phyloP scores from a whole-genome alignment of 352 stramenopile genomes.

The Phytophthora niederhauseri region DNA sequence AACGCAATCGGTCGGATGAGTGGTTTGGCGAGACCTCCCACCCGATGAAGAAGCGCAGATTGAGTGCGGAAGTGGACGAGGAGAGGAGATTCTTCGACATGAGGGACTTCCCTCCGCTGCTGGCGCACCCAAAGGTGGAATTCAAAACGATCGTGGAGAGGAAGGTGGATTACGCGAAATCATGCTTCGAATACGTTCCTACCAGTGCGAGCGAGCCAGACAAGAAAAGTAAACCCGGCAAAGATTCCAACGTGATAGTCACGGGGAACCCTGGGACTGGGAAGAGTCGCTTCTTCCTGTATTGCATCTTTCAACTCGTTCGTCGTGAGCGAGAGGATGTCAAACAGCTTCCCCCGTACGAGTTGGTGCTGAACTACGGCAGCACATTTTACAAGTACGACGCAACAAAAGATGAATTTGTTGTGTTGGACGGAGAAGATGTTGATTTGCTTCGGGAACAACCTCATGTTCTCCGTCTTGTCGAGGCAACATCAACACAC shows the following conservation, averaged over 20 bases:
- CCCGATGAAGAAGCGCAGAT: background rate
- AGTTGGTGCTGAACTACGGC: slow-evolving; percentile 20
- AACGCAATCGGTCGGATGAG: background rate
- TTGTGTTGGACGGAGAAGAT: background rate
- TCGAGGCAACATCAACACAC: too few species aligned
- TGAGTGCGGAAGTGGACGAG: background rate
- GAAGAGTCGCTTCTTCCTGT: slow-evolving; percentile 37
- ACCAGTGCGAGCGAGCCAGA: background rate
- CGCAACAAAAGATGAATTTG: background rate
- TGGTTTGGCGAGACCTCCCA: background rate
- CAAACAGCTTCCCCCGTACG: slow-evolving; percentile 11
- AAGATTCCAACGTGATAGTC: slow-evolving; percentile 15
- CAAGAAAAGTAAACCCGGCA: background rate
- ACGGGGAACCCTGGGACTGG: slow-evolving; percentile 33
- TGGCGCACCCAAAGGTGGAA: background rate
- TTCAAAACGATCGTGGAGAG: slow-evolving; percentile 2
- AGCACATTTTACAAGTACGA: slow-evolving; percentile 10
- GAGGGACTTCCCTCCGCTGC: background rate
- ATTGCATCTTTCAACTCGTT: slow-evolving; percentile 29
- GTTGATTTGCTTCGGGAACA: background rate
- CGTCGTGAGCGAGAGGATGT: background rate
- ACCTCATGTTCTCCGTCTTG: too few species aligned
- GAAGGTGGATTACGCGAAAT: background rate
- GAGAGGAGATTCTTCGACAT: background rate
- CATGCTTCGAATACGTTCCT: background rate